These are phyloP conservation scores for Emergomyces orientalis DNA, from an alignment of 2,329 filamentous ascomycete species.

Conservation along the genomic window DNA sequence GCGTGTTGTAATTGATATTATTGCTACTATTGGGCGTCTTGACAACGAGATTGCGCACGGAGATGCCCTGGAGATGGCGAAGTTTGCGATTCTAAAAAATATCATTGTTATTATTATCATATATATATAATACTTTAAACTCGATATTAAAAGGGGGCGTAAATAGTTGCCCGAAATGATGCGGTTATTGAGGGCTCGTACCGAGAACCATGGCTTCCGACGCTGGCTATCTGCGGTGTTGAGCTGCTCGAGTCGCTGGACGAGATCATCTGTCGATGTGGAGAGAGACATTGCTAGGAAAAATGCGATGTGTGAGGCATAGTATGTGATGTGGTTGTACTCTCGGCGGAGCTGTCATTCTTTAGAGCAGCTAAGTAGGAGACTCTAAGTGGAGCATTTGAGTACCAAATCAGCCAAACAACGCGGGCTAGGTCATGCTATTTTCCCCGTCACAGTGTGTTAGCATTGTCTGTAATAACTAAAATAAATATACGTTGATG, in stretches of 20 bases:
- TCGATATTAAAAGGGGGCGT: not conserved
- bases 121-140: not conserved
- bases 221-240: slow-evolving; percentile 28
- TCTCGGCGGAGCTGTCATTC: slow-evolving; percentile 1
- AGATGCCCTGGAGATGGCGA: slow-evolving; percentile 77
- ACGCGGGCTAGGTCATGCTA: not conserved
- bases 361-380: too few species aligned
- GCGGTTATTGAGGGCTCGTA: slow-evolving; percentile 21
- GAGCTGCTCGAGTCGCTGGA: slow-evolving; percentile 2
- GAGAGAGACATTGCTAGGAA: slow-evolving; percentile 3
- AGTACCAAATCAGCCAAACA: not conserved
- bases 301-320: not conserved
- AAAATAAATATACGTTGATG: not conserved
- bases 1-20: slow-evolving; percentile 14
- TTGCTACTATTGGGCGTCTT: slow-evolving; percentile 31
- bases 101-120: not conserved
- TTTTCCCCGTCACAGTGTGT: not conserved
- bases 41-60: slow-evolving; percentile 74
- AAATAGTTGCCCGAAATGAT: not conserved
- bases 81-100: slow-evolving; percentile 67
- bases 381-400: not conserved
- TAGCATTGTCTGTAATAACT: not conserved
- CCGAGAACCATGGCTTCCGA: slow-evolving; percentile 44
- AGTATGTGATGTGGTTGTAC: not conserved
- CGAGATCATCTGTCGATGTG: not conserved